These are phyloP conservation scores for Thelonectria rubi DNA, from an alignment of 2,329 filamentous ascomycete species.

Conservation along the genomic window DNA sequence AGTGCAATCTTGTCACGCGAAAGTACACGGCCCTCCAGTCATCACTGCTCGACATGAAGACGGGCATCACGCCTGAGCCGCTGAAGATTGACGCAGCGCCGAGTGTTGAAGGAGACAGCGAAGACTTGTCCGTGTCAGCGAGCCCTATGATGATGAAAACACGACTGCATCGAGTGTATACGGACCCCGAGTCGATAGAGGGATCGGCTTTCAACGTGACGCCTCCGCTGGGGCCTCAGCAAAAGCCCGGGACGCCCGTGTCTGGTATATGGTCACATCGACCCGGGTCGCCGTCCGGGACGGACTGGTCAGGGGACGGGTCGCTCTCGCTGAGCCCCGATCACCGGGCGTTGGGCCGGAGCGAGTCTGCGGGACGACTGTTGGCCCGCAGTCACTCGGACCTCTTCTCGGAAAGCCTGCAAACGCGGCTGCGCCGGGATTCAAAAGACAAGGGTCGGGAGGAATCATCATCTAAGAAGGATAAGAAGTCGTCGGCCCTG, in stretches of 20 bases:
- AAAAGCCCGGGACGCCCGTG: constrained; percentile 42
- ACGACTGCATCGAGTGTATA: constrained; percentile 52
- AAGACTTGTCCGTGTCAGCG: constrained; percentile 49
- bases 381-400: constrained; percentile 37
- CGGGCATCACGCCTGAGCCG: constrained; percentile 40
- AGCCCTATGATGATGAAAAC: constrained; percentile 52
- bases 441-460: constrained; percentile 58
- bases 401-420: constrained; percentile 53
- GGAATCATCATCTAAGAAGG: constrained; percentile 49
- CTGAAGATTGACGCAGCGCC: constrained; percentile 37
- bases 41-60: constrained; percentile 58
- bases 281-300: constrained; percentile 51
- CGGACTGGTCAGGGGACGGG: constrained; percentile 43
- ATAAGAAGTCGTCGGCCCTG: constrained; percentile 50
- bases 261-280: constrained; percentile 45
- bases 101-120: constrained; percentile 43
- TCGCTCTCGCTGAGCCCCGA: constrained; percentile 48
- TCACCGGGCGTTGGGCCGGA: constrained; percentile 56
- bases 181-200: constrained; percentile 56
- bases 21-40: constrained; percentile 64
- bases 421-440: constrained; percentile 59
- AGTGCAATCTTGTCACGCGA: constrained; percentile 58
- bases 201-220: constrained; percentile 54
- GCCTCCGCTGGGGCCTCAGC: constrained; percentile 52
- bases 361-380: constrained; percentile 47